Conservation (phyloP, 192 early-diverging fungal species). For the Spinellus fusiger region DNA sequence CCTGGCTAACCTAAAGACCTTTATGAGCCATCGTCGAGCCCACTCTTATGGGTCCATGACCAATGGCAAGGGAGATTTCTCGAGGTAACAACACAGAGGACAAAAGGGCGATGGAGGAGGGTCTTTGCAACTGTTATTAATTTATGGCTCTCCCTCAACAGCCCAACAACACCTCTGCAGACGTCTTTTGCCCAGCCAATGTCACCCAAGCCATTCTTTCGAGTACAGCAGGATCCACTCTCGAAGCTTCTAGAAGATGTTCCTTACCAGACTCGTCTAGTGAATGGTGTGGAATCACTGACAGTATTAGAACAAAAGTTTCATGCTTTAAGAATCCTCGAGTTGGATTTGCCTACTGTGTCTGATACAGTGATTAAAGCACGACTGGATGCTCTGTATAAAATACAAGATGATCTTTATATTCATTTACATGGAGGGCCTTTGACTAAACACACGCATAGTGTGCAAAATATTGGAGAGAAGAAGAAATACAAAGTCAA, state of each 20-base stretch:
- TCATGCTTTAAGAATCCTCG: conserved; percentile 46
- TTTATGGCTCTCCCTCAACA: background rate
- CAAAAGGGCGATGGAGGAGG: background rate
- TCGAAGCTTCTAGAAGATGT: conserved; percentile 14
- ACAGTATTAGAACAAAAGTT: conserved; percentile 47
- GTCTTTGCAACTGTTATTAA: background rate
- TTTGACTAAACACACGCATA: conserved; percentile 17
- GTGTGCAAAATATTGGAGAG: conserved; percentile 11
- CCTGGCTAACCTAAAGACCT: conserved; percentile 32
- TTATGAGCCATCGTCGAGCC: conserved; percentile 32
- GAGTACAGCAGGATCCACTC: conserved; percentile 18
- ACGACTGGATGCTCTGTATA: conserved; percentile 43
- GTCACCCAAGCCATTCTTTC: conserved; percentile 12
- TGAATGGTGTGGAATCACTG: conserved; percentile 53
- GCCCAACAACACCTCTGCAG: conserved; percentile 19
- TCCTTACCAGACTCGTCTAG: conserved; percentile 23
- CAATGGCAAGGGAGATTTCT: conserved; percentile 28
- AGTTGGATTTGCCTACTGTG: conserved; percentile 47
- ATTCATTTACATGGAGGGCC: conserved; percentile 59
- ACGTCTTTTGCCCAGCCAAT: conserved; percentile 19
- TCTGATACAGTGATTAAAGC: conserved; percentile 48
- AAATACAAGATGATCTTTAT: conserved; percentile 51
- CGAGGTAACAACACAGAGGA: conserved; percentile 15
- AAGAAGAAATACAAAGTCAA: conserved; percentile 39
- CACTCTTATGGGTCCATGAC: conserved; percentile 31